Evolutionary conservation across 495 filamentous ascomycete genomes (phyloP).

Genomic region (Cenococcum geophilum): DNA sequence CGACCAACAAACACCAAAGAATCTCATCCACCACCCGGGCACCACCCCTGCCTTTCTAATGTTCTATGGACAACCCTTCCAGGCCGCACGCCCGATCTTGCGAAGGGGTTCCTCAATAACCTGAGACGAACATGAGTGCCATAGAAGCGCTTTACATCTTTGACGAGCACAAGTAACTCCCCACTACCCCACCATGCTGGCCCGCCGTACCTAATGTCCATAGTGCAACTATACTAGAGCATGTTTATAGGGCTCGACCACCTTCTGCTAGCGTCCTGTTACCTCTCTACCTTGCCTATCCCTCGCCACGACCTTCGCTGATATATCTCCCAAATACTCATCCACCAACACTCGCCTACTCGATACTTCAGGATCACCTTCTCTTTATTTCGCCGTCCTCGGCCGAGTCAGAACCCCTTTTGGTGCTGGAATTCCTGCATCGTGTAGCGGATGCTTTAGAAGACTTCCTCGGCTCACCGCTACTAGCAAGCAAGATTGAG

Average conservation of each 20-base stretch:
- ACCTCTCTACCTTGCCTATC: conserved; percentile 80
- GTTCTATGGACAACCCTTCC: neutral
- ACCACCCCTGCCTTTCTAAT: neutral
- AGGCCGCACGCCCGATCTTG: neutral
- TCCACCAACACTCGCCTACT: conserved; percentile 87
- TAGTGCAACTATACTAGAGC: conserved; percentile 60
- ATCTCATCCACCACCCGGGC: neutral
- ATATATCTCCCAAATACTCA: conserved; percentile 74
- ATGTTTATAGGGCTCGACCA: conserved; percentile 67
- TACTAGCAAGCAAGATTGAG: conserved; percentile 80
- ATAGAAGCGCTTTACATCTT: conserved; percentile 96
- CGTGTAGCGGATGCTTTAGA: conserved; percentile 88
- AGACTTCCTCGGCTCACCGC: conserved; percentile 86
- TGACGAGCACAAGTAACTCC: conserved; percentile 76
- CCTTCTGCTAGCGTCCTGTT: conserved; percentile 69
- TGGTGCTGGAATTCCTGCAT: conserved; percentile 94
- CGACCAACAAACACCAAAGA: neutral
- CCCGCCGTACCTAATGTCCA: conserved; percentile 5
- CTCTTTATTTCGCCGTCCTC: conserved; percentile 80
- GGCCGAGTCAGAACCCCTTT: conserved; percentile 81
- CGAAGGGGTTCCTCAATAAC: neutral
- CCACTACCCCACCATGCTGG: neutral
- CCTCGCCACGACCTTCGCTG: conserved; percentile 74
- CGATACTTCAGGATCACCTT: conserved; percentile 75
- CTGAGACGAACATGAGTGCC: conserved; percentile 45